A percentile compares a stretch with the other conserved stretches of the same genome.
phyloP scores from a whole-genome alignment of 352 stramenopile genomes.

The Phytophthora multivora region DNA sequence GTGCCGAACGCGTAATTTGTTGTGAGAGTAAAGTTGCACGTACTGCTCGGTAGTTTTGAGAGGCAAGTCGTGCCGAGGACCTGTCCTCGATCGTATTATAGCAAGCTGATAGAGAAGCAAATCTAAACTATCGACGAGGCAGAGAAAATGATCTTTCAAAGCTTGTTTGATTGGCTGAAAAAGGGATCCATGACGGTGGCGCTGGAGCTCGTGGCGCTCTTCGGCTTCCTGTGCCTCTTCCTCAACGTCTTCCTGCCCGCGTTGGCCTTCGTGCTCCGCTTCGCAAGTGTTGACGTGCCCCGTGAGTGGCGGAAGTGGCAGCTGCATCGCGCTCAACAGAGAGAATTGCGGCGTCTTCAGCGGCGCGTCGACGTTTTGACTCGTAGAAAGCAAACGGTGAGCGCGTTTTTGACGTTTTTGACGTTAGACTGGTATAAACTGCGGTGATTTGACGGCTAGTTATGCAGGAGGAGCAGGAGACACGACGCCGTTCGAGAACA shows the following conservation, averaged over 20 bases:
- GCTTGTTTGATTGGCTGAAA: constrained; percentile 32
- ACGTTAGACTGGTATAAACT: not conserved
- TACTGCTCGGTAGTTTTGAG: constrained; percentile 42
- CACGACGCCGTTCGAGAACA: constrained; percentile 9
- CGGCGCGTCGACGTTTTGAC: constrained; percentile 33
- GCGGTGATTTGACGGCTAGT: not conserved
- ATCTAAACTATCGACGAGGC: constrained; percentile 32
- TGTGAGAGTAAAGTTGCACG: constrained; percentile 25
- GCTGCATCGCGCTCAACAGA: constrained; percentile 43
- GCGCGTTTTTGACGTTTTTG: not conserved
- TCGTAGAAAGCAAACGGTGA: constrained; percentile 27
- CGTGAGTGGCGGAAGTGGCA: constrained; percentile 47
- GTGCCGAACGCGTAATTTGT: constrained; percentile 28
- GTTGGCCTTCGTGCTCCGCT: constrained; percentile 33
- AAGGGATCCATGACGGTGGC: constrained; percentile 20
- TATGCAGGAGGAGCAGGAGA: constrained; percentile 34
- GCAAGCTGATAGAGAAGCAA: constrained; percentile 45
- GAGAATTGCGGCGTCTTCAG: constrained; percentile 42
- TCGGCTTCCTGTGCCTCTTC: constrained; percentile 51
- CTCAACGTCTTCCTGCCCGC: constrained; percentile 47
- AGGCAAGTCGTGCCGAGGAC: constrained; percentile 33
- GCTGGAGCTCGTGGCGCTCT: constrained; percentile 48
- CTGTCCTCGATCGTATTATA: constrained; percentile 48
- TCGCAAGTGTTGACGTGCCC: constrained; percentile 36
- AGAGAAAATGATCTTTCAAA: constrained; percentile 22